These are phyloP conservation scores for Apiospora hydei DNA, from an alignment of 2,329 filamentous ascomycete species.

Conservation along the genomic window DNA sequence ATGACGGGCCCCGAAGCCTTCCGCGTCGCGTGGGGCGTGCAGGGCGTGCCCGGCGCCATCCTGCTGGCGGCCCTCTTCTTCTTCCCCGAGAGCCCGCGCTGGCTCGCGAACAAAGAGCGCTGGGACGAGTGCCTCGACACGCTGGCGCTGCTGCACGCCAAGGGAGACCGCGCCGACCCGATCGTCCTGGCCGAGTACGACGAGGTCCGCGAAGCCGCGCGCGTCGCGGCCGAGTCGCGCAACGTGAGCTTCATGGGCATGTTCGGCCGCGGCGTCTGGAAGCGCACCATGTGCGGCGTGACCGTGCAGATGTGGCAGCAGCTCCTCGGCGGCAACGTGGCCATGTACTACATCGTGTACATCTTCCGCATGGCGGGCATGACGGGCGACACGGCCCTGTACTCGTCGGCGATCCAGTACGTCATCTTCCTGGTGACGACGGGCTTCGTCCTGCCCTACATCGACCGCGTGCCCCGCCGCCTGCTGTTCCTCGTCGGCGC, in stretches of 20 bases:
- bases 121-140: slow-evolving; percentile 44
- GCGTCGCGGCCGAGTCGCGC: slow-evolving; percentile 46
- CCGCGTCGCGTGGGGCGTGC: slow-evolving; percentile 67
- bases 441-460: slow-evolving; percentile 54
- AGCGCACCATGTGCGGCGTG: slow-evolving; percentile 58
- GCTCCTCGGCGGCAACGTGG: slow-evolving; percentile 63
- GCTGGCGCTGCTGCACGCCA: slow-evolving; percentile 30
- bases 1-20: slow-evolving; percentile 60
- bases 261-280: slow-evolving; percentile 56
- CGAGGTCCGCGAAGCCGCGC: slow-evolving; percentile 44
- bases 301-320: slow-evolving; percentile 65
- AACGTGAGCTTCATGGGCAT: slow-evolving; percentile 50
- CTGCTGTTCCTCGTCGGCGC: slow-evolving; percentile 55
- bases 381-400: slow-evolving; percentile 45
- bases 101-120: slow-evolving; percentile 57
- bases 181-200: slow-evolving; percentile 53
- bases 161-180: slow-evolving; percentile 46
- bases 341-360: slow-evolving; percentile 68
- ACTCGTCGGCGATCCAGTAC: slow-evolving; percentile 62
- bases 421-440: slow-evolving; percentile 63
- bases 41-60: slow-evolving; percentile 45
- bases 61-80: slow-evolving; percentile 62
- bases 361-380: slow-evolving; percentile 68
- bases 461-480: slow-evolving; percentile 58
- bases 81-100: slow-evolving; percentile 65